These are phyloP conservation scores for Neonectria hederae DNA, from an alignment of 2,329 filamentous ascomycete species.

Conservation along the genomic window DNA sequence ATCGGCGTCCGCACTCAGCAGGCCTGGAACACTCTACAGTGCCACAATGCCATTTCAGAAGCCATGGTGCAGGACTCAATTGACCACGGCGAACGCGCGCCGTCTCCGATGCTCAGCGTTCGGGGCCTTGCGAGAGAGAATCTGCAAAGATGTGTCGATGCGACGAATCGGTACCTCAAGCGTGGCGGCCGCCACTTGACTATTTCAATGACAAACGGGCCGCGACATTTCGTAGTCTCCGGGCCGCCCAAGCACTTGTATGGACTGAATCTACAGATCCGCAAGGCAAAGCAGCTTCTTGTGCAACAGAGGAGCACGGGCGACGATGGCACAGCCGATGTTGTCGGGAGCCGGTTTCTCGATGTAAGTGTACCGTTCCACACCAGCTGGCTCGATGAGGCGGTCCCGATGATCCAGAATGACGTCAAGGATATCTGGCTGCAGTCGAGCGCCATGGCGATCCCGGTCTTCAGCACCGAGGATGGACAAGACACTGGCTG, in stretches of 20 bases:
- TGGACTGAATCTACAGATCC: conserved; percentile 20
- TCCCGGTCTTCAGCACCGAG: conserved; percentile 17
- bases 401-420: conserved; percentile 14
- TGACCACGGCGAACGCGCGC: conserved; percentile 17
- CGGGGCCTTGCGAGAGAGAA: conserved; percentile 11
- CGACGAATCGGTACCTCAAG: conserved; percentile 19
- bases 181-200: background rate
- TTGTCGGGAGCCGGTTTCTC: conserved; percentile 11
- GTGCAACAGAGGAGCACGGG: background rate
- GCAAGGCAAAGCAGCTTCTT: conserved; percentile 12
- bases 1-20: conserved; percentile 22
- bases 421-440: conserved; percentile 7
- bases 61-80: conserved; percentile 20
- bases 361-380: conserved; percentile 25
- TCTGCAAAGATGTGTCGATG: conserved; percentile 13
- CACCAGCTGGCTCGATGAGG: conserved; percentile 11
- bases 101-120: conserved; percentile 20
- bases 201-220: conserved; percentile 17
- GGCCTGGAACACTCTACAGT: conserved; percentile 7
- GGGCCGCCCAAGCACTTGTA: conserved; percentile 20
- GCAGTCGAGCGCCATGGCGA: background rate
- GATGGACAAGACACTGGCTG: conserved; percentile 3
- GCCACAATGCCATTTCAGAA: conserved; percentile 6
- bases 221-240: conserved; percentile 19
- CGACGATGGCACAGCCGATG: background rate